Evolutionary conservation across 1,139 yeast genomes (phyloP), one percentile per base, ranked within the genome.

Genomic region (Arxiozyma bovina): DNA sequence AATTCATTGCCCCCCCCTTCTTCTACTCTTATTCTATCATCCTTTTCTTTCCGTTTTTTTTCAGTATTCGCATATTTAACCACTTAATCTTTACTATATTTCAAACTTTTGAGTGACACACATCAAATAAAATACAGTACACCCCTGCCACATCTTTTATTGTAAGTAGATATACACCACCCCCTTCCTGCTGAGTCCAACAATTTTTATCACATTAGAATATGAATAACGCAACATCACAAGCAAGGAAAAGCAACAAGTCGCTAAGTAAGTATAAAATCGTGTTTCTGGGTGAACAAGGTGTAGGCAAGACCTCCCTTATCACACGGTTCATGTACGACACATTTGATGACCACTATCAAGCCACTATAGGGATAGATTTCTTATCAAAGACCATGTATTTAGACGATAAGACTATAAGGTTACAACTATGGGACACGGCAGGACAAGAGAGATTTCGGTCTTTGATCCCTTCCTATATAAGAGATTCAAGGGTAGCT

Each of bases 391-490:
- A 91, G 69, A 85, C 87, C 43, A 85, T 83, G 88, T 85, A 85
- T 65, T 72, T 85, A 45, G 88, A 86, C 57, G 90, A 85, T 66
- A 82, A 85, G 57, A 85, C 90, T 2, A 82, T 82, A 40, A 74
- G 87, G 60, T 70, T 83, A 55, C 87, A 82, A 67, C 84, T 93
- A 54, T 93, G 99, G 99, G 99, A 93, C 69, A 93, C 99, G n/a
- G 99, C 99, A 0, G 99, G 99, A n/a, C 99, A 93, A 73, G 99
- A 93, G 70, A 77, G 99, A 63, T 93, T 93, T 75, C 77, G 98
- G 63, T 91, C 96, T 6, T 76, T 93, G 63, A 90, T 93, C 61
- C 98, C 99, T 2, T 85, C 96, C 17, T 93, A 93, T 67, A 93
- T 93, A 56, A 80, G 99, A 61, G 99, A 93, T 71, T 85, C 95